Base-by-base conservation (phyloP, 2,329 filamentous ascomycete genomes). In the Myriosclerotinia curreyana region DNA sequence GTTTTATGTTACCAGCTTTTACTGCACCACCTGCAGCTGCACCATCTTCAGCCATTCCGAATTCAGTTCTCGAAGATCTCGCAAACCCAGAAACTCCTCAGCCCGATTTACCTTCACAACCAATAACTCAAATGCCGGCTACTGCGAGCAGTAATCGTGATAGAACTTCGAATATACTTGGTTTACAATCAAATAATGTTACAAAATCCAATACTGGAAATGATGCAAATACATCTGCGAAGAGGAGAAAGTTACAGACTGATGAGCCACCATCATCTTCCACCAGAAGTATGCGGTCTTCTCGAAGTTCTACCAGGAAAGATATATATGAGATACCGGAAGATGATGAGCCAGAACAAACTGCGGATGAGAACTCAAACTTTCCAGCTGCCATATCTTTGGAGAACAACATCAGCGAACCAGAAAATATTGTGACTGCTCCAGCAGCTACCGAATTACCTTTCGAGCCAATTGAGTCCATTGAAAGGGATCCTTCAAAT, bases 1-100 rank as follows among this genome's bases (percentile, higher is more conserved):
- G 79, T 17, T 79, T 86, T 69, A 75, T 80, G 55, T 76, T 83
- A 55, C 79, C 77, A 36, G 78, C 77, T 36, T 64, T 50, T 38
- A 65, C 74, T 50, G 48, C 36, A 42, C 54, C 54, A 20, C 36
- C 66, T 46, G 46, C 59, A 54, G 58, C 48, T 9, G 66, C 74
- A 36, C 20, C 52, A 62, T 40, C 50, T 25, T 9, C 40, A 40
- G 46, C 46, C 34, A 51, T 65, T 34, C 51, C 64, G 25, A 48
- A 38, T 56, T 56, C 64, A 48, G 7, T 60, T 50, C 38, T 52
- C 28, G 55, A 62, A 46, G 34, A 25, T 42, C 42, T 28, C 4
- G 17, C 44, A 40, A 60, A 48, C 34, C 66, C 64, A 54, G 64
- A 60, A 52, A 65, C 65, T 31, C 67, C 58, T 28, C 66, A 64